Percentiles rank a stretch among this genome's conserved stretches.
Conservation (phyloP, 2,329 filamentous ascomycete genomes). For the Fusarium annulatum region DNA sequence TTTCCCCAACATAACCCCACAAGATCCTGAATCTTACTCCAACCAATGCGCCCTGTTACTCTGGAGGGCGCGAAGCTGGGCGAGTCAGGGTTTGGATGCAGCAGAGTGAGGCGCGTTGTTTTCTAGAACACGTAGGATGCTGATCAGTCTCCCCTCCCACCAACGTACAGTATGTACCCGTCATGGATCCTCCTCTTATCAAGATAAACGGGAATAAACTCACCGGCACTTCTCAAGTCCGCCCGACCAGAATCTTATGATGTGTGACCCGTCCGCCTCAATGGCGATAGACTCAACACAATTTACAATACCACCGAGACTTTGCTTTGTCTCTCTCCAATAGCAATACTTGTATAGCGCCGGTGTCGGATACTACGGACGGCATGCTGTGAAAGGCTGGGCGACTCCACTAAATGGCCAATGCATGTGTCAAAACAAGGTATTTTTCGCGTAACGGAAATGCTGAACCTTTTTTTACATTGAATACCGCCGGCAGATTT, state of each 20-base stretch:
- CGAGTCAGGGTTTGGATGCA: slow-evolving; percentile 4
- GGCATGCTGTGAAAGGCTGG: slow-evolving; percentile 5
- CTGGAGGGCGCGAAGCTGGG: neutral
- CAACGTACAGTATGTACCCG: neutral
- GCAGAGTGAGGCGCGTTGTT: neutral
- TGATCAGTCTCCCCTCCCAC: neutral
- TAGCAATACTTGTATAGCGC: slow-evolving; percentile 1
- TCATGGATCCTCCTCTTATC: neutral
- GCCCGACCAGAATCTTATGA: slow-evolving; percentile 16
- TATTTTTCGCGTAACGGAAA: slow-evolving; percentile 38
- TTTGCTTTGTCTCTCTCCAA: slow-evolving; percentile 7
- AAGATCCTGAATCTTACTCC: slow-evolving; percentile 9
- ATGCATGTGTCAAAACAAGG: slow-evolving; percentile 34
- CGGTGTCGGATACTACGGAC: slow-evolving; percentile 20
- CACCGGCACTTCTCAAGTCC: neutral
- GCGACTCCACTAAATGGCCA: slow-evolving; percentile 18
- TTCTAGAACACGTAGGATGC: slow-evolving; percentile 17
- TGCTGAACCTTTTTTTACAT: neutral
- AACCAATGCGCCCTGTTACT: slow-evolving; percentile 4
- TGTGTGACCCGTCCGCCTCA: neutral
- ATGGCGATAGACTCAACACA: neutral
- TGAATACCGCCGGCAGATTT: neutral
- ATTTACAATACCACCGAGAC: neutral
- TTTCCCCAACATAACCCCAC: slow-evolving; percentile 33
- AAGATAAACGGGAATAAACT: slow-evolving; percentile 1